A percentile compares a stretch with the other conserved stretches of the same genome.
Conservation (phyloP, 495 filamentous ascomycete species). For the Neurospora sp. region DNA sequence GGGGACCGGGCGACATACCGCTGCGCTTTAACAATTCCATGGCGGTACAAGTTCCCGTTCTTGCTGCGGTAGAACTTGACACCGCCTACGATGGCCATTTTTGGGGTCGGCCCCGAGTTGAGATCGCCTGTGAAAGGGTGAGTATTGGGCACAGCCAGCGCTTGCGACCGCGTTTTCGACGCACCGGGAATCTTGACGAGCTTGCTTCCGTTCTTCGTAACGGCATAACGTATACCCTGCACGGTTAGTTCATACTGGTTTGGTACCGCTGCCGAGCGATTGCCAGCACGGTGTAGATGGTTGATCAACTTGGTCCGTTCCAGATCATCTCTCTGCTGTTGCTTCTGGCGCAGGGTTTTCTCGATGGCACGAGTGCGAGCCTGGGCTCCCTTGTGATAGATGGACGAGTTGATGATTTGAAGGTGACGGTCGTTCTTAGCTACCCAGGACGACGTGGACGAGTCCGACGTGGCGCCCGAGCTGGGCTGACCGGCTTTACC, state of each 20-base stretch:
- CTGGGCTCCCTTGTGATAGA: slow-evolving; percentile 68
- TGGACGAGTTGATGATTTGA: slow-evolving; percentile 76
- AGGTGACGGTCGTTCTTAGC: slow-evolving; percentile 74
- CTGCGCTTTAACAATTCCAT: slow-evolving; percentile 55
- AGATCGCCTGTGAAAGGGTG: slow-evolving; percentile 46
- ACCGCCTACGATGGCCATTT: slow-evolving; percentile 64
- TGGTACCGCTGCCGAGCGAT: background rate
- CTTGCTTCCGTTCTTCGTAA: slow-evolving; percentile 75
- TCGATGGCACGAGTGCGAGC: slow-evolving; percentile 66
- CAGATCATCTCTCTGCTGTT: slow-evolving; percentile 46
- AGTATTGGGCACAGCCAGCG: slow-evolving; percentile 24
- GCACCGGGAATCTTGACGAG: slow-evolving; percentile 64
- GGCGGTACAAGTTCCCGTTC: slow-evolving; percentile 79
- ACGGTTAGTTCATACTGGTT: slow-evolving; percentile 57
- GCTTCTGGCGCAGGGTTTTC: slow-evolving; percentile 53
- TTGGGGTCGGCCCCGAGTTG: slow-evolving; percentile 64
- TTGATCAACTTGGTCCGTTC: slow-evolving; percentile 51
- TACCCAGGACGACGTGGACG: slow-evolving; percentile 52
- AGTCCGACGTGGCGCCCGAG: slow-evolving; percentile 22
- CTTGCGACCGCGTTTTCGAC: slow-evolving; percentile 9
- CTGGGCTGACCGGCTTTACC: slow-evolving; percentile 15
- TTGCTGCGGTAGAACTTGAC: slow-evolving; percentile 85
- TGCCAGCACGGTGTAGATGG: slow-evolving; percentile 29
- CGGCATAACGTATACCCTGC: slow-evolving; percentile 65
- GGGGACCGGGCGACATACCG: slow-evolving; percentile 41